Percentiles rank a stretch among this genome's conserved stretches.
These are phyloP conservation scores for Alternaria triticimaculans DNA, from an alignment of 2,329 filamentous ascomycete species.

Conservation along the genomic window DNA sequence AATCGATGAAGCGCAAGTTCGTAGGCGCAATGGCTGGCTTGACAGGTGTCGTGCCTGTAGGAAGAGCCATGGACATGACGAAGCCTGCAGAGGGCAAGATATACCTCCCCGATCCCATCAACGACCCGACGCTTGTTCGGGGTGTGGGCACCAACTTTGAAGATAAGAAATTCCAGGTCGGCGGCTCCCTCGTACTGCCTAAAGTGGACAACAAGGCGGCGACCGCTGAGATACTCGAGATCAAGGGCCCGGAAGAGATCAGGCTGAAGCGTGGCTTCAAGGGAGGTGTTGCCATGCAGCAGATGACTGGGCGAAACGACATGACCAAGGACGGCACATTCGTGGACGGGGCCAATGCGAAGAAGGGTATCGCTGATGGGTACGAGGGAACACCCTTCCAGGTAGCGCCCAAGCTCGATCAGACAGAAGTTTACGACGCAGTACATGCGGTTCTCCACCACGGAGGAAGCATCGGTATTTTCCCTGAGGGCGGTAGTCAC, in stretches of 20 bases:
- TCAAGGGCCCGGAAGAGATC: conserved; percentile 80
- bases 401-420: conserved; percentile 89
- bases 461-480: conserved; percentile 93
- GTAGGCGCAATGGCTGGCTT: conserved; percentile 86
- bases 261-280: conserved; percentile 88
- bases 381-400: conserved; percentile 85
- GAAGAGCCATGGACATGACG: conserved; percentile 86
- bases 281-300: conserved; percentile 73
- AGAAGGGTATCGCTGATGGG: conserved; percentile 59
- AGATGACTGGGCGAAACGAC: conserved; percentile 82
- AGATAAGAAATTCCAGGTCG: conserved; percentile 55
- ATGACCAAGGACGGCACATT: conserved; percentile 71
- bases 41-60: conserved; percentile 91
- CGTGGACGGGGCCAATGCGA: conserved; percentile 59
- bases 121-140: conserved; percentile 81
- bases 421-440: conserved; percentile 90
- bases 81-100: conserved; percentile 80
- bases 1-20: conserved; percentile 88
- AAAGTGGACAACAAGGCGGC: conserved; percentile 81
- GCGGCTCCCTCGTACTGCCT: conserved; percentile 86
- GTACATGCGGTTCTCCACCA: conserved; percentile 83
- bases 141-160: conserved; percentile 85
- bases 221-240: conserved; percentile 82
- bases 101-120: conserved; percentile 86
- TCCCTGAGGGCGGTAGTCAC: conserved; percentile 95